Evolutionary conservation across 106 monocot genomes (phyloP).

Genomic region (Hemerocallis citrina): DNA sequence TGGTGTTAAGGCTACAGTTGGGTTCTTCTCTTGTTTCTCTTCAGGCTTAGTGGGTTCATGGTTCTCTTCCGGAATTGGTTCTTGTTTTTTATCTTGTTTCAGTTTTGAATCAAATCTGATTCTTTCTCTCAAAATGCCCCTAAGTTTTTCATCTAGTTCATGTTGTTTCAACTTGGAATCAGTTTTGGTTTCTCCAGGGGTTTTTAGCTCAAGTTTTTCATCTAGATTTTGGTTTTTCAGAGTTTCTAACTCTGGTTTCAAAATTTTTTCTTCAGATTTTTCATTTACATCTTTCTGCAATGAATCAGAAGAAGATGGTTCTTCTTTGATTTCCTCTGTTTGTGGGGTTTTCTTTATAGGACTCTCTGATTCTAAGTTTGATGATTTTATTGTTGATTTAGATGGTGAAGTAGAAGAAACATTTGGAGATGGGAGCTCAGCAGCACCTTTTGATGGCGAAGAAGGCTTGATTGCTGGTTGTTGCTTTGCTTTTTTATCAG

Average conservation of each 20-base stretch:
- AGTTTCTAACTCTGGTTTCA: not conserved
- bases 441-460: not conserved
- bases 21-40: too few species aligned
- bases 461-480: not conserved
- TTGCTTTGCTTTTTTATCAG: not conserved
- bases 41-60: too few species aligned
- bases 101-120: not conserved
- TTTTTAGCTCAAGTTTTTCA: too few species aligned
- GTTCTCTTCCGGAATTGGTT: too few species aligned
- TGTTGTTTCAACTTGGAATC: not conserved
- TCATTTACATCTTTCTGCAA: not conserved
- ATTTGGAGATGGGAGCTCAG: not conserved
- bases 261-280: not conserved
- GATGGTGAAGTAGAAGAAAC: not conserved
- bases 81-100: not conserved
- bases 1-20: too few species aligned
- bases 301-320: not conserved
- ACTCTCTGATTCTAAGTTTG: not conserved
- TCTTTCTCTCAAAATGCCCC: not conserved
- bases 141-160: slow-evolving; percentile 5
- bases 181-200: not conserved
- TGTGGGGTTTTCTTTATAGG: not conserved
- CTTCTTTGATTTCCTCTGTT: too few species aligned
- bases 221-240: not conserved
- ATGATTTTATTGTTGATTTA: not conserved